Base-by-base conservation (phyloP, 2,329 filamentous ascomycete genomes). In the Botryosphaeria dothidea region DNA sequence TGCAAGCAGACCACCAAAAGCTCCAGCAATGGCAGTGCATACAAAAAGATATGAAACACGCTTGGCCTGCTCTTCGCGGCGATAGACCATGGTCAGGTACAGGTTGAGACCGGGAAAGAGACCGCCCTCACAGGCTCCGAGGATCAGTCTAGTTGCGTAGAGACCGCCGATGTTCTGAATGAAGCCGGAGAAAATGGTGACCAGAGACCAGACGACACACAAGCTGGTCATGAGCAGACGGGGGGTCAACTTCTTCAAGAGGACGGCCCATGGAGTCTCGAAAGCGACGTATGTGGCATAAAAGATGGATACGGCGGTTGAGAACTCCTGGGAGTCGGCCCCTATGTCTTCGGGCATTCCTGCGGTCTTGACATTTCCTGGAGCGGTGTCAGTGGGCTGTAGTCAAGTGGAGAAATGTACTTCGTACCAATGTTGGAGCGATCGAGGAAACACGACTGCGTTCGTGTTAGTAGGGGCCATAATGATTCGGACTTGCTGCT, bases 211-310 rank as follows among this genome's bases (percentile, higher is more conserved):
- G 49, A 80, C 73, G 23, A 83, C 72, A 48, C 77, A 77, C 9
- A 81, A 68, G 4, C 71, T 72, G 0, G 78, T 77, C 15, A 81
- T 71, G 25, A 80, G 74, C 29, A 77, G 74, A 21, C 79, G 73
- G 1, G 81, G 80, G 0, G 78, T 80, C 27, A 75, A 64, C 21
- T 67, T 82, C 72, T 85, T 84, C 71, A 85, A 77, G 5, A 81
- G 67, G 27, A 85, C 72, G 1, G 81, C 79, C 65, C 78, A 79
- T 0, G 82, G 82, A 0, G 79, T 78, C 61, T 85, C 83, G 51
- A 84, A 81, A 3, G 78, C 68, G 9, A 85, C 80, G 62, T 84
- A 84, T 9, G 81, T 84, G 9, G 78, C 81, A 67, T 84, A 85
- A 69, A 85, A 84, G 52, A 85, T 80, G 0, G 80, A 81, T 8